Conservation (phyloP, 768 basidiomycete species). For the Suillus weaverae region DNA sequence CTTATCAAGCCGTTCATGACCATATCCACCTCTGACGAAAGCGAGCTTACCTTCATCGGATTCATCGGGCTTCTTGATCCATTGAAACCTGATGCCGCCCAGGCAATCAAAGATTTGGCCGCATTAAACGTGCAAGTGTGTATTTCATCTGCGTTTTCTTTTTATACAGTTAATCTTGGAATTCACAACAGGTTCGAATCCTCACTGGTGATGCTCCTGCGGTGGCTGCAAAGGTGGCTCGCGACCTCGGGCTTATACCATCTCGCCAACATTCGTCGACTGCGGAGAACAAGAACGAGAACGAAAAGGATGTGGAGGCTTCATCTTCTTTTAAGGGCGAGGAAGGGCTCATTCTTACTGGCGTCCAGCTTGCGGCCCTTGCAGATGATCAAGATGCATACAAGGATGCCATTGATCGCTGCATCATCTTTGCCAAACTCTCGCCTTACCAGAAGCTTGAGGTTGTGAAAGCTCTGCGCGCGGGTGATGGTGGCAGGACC, state of each 20-base stretch:
- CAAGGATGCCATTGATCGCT: constrained; percentile 30
- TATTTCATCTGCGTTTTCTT: not conserved
- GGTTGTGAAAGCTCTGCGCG: constrained; percentile 31
- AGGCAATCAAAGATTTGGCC: constrained; percentile 29
- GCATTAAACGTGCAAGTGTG: constrained; percentile 31
- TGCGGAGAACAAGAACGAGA: not conserved
- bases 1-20: constrained; percentile 16
- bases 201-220: constrained; percentile 37
- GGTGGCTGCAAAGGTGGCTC: constrained; percentile 39
- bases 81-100: constrained; percentile 32
- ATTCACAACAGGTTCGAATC: constrained; percentile 30
- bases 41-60: constrained; percentile 30
- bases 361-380: constrained; percentile 28
- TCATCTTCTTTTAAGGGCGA: constrained; percentile 19
- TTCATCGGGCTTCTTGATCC: constrained; percentile 32
- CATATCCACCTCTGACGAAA: constrained; percentile 27
- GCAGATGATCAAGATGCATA: constrained; percentile 27
- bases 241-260: constrained; percentile 35
- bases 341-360: constrained; percentile 28
- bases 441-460: constrained; percentile 36
- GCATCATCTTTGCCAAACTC: constrained; percentile 32
- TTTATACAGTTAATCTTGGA: constrained; percentile 9
- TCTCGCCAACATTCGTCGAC: not conserved
- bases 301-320: constrained; percentile 29
- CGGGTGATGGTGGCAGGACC: constrained; percentile 26